These are phyloP conservation scores for Leishmania aethiopica DNA, from an alignment of 208 protist species.

Conservation along the genomic window DNA sequence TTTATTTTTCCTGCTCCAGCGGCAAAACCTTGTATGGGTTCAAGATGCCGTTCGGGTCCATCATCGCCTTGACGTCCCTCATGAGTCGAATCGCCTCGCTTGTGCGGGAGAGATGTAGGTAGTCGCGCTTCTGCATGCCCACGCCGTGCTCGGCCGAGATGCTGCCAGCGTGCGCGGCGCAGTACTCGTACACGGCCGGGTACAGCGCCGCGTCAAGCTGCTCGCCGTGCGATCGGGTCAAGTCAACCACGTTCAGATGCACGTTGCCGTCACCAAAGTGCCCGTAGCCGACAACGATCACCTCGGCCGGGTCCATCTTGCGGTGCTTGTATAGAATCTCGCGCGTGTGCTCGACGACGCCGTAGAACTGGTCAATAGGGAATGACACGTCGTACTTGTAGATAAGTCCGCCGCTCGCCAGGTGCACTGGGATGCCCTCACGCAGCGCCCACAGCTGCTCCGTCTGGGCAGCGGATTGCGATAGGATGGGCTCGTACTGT, in stretches of 20 bases:
- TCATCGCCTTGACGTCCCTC: slow-evolving; percentile 83
- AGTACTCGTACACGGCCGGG: slow-evolving; percentile 76
- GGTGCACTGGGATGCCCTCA: slow-evolving; percentile 69
- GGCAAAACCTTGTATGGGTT: slow-evolving; percentile 96
- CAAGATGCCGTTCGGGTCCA: slow-evolving; percentile 96
- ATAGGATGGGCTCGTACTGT: slow-evolving; percentile 57
- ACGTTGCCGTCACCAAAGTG: slow-evolving; percentile 98
- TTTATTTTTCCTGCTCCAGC: slow-evolving; percentile 1
- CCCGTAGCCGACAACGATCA: slow-evolving; percentile 92
- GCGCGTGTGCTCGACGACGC: slow-evolving; percentile 77
- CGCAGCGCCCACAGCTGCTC: slow-evolving; percentile 70
- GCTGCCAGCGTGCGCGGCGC: slow-evolving; percentile 69
- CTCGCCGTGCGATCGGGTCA: slow-evolving; percentile 48
- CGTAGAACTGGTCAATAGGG: slow-evolving; percentile 79
- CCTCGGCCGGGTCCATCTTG: slow-evolving; percentile 58
- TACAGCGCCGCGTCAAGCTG: slow-evolving; percentile 58
- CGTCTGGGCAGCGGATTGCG: slow-evolving; percentile 59
- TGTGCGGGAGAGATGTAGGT: slow-evolving; percentile 85
- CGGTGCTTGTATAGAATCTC: slow-evolving; percentile 57
- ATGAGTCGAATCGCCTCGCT: slow-evolving; percentile 84
- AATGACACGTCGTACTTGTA: slow-evolving; percentile 89
- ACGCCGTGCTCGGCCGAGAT: slow-evolving; percentile 97
- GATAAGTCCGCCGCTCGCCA: slow-evolving; percentile 53
- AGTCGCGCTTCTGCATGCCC: slow-evolving; percentile 89
- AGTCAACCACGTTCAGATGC: slow-evolving; percentile 94